Evolutionary conservation across 1,139 yeast species (phyloP).

Genomic region (Lodderomyces theae): DNA sequence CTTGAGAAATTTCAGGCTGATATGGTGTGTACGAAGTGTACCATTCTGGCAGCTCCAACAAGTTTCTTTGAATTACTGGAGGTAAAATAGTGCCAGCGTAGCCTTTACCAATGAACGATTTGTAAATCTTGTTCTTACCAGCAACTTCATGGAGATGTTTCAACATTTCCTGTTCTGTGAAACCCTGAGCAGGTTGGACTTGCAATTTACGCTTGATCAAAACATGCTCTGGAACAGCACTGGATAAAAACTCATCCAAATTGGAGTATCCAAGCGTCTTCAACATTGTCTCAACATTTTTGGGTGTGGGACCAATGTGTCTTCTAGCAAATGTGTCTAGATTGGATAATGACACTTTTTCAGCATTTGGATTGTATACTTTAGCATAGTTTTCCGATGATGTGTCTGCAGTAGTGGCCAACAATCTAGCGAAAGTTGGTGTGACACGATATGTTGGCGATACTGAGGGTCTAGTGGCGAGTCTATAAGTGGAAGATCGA

Average conservation of each 20-base stretch:
- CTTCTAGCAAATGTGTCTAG: constrained; percentile 87
- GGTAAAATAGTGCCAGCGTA: constrained; percentile 90
- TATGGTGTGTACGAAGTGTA: constrained; percentile 97
- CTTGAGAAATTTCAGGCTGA: constrained; percentile 97
- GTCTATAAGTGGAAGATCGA: constrained; percentile 2
- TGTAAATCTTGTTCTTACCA: constrained; percentile 63
- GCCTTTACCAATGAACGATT: constrained; percentile 88
- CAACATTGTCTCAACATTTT: constrained; percentile 65
- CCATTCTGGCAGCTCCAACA: constrained; percentile 95
- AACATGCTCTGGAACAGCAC: constrained; percentile 77
- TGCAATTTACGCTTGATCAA: constrained; percentile 63
- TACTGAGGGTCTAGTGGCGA: constrained; percentile 3
- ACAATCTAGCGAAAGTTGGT: constrained; percentile 12
- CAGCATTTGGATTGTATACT: constrained; percentile 38
- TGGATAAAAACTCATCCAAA: constrained; percentile 64
- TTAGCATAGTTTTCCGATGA: constrained; percentile 42
- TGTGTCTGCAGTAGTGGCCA: constrained; percentile 42
- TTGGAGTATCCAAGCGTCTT: constrained; percentile 61
- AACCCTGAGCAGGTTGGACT: constrained; percentile 67
- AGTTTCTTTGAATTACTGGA: constrained; percentile 87
- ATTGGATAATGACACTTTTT: constrained; percentile 30
- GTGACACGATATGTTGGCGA: neutral
- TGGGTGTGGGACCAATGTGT: constrained; percentile 81
- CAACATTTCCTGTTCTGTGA: constrained; percentile 77
- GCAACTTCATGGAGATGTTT: constrained; percentile 68